Base-by-base conservation (phyloP, 352 stramenopile species). In the Globisporangium middletonii region DNA sequence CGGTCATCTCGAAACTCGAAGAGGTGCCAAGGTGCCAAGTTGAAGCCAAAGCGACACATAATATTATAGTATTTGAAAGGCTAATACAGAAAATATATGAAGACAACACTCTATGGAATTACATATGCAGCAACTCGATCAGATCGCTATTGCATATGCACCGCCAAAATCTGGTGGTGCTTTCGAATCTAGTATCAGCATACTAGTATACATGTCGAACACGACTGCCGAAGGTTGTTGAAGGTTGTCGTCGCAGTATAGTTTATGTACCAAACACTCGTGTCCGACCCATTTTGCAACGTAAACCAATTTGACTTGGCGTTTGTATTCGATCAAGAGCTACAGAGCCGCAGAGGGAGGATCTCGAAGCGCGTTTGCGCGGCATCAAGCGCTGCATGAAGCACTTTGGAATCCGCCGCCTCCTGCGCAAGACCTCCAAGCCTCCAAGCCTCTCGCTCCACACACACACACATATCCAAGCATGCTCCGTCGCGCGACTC, bases 401-500 rank as follows among this genome's bases (percentile, higher is more conserved):
- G 23, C 57, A 63, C 45, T 63, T 57, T 26, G 57, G 42, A 77
- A 77, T 69, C 51, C 65, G 56, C 70, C 68, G 50, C 35, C 52
- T 69, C 48, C 28, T 59, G 53, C 58, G n/a, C 62, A 73, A 49
- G 43, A 55, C 45, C 28, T 35, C 55, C 19, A 51, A 56, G 38
- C 18, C 23, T 50, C 54, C 38, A 57, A 28, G 19, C 38, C 46
- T 30, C 16, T 5, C 26, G 56, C 49, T 50, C 43, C 33, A 19
- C 30, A 4, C 23, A 11, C 43, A 42, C 37, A 60, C 16, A 18
- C 16, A 46, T n/a, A n/a, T 11, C 18, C 52, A 59, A 18, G 56
- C 33, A 89, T 88, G 77, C 62, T 89, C 37, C 79, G 79, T 46
- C 79, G 75, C 53, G 72, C 65, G 27, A 68, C 70, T 48, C 42